Evolutionary conservation across 805 yeast genomes (phyloP).

Genomic region (Saturnispora gosingensis): DNA sequence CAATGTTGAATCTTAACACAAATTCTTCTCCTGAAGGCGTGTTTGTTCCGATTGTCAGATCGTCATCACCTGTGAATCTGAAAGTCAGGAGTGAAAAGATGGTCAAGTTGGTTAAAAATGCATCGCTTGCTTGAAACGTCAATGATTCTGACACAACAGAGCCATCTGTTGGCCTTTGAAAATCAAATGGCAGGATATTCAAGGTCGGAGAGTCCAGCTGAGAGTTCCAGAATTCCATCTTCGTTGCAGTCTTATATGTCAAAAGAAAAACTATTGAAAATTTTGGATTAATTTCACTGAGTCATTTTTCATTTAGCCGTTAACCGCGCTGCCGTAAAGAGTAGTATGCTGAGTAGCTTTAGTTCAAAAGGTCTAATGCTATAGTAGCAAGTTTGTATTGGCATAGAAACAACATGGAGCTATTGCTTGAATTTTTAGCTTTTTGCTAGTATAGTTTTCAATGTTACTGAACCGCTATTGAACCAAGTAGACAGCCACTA

Average conservation of each 20-base stretch:
- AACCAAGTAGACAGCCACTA: too few relatives aligned
- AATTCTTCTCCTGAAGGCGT: constrained; percentile 42
- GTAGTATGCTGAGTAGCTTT: background rate
- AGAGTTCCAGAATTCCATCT: constrained; percentile 49
- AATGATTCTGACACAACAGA: constrained; percentile 53
- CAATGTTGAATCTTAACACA: constrained; percentile 51
- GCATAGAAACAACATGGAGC: too few relatives aligned
- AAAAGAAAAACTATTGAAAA: background rate
- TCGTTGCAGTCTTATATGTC: background rate
- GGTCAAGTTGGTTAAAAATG: constrained; percentile 49
- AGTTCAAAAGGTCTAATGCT: too few relatives aligned
- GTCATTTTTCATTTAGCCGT: background rate
- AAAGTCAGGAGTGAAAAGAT: constrained; percentile 61
- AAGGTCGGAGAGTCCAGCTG: constrained; percentile 71
- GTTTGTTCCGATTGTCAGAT: constrained; percentile 77
- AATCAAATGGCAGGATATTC: constrained; percentile 84
- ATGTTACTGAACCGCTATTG: too few relatives aligned
- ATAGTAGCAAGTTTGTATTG: too few relatives aligned
- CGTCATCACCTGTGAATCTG: constrained; percentile 90
- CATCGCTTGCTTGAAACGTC: constrained; percentile 1
- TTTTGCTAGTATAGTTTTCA: too few relatives aligned
- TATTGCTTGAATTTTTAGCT: too few relatives aligned
- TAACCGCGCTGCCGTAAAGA: background rate
- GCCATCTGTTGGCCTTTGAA: constrained; percentile 62
- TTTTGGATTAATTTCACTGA: background rate